A percentile compares a stretch with the other conserved stretches of the same genome.
Conservation (phyloP, 2,329 filamentous ascomycete genomes). For the Pyricularia pennisetigena region DNA sequence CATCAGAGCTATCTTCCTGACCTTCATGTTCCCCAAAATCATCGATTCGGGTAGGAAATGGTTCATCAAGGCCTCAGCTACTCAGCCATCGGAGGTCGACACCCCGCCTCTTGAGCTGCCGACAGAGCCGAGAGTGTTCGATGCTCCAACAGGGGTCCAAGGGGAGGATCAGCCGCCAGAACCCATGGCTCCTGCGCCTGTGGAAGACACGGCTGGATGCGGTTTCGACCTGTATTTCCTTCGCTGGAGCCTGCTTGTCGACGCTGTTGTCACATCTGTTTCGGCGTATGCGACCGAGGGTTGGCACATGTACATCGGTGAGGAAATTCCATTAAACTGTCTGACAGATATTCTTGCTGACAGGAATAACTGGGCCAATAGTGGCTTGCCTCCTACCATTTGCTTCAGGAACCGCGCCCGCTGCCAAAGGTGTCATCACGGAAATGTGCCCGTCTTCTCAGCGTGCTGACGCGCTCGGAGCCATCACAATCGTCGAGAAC, state of each 20-base stretch:
- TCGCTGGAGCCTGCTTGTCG: conserved; percentile 53
- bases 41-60: conserved; percentile 26
- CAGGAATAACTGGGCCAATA: conserved; percentile 11
- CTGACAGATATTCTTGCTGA: conserved; percentile 7
- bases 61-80: conserved; percentile 10
- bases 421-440: conserved; percentile 64
- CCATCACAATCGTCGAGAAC: conserved; percentile 61
- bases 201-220: conserved; percentile 35
- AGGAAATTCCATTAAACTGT: not conserved
- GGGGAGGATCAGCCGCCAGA: conserved; percentile 38
- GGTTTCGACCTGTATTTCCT: conserved; percentile 60
- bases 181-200: conserved; percentile 22
- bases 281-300: conserved; percentile 50
- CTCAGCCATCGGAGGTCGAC: not conserved
- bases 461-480: conserved; percentile 56
- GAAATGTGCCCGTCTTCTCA: conserved; percentile 56
- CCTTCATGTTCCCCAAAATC: conserved; percentile 42
- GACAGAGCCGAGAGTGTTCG: conserved; percentile 30
- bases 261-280: conserved; percentile 53
- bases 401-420: conserved; percentile 57
- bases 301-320: conserved; percentile 60
- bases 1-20: conserved; percentile 43
- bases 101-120: conserved; percentile 13
- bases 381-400: conserved; percentile 56
- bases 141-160: conserved; percentile 27